A percentile compares a stretch with the other conserved stretches of the same genome.
Conservation (phyloP, 129 eudicot species). For the Flaveria bidentis region DNA sequence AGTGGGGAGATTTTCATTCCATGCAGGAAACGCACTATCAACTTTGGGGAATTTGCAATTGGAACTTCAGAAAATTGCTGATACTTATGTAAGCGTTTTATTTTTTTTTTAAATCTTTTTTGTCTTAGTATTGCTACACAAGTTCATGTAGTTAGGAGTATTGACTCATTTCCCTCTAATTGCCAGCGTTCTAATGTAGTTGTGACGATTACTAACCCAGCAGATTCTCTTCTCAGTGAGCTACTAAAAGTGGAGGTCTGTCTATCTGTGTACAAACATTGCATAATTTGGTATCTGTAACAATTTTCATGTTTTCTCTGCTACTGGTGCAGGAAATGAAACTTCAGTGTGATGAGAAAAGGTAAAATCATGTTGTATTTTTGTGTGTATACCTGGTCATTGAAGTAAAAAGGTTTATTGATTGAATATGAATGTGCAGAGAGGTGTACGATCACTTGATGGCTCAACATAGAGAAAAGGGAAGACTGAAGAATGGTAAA, state of each 20-base stretch:
- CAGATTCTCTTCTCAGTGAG: constrained; percentile 91
- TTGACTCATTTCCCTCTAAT: constrained; percentile 27
- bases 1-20: constrained; percentile 19
- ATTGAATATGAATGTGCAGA: constrained; percentile 47
- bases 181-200: constrained; percentile 79
- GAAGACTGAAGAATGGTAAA: constrained; percentile 68
- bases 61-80: constrained; percentile 89
- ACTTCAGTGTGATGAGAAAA: constrained; percentile 87
- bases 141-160: constrained; percentile 5
- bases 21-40: constrained; percentile 68
- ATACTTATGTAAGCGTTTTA: constrained; percentile 65
- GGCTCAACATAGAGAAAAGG: constrained; percentile 69
- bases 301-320: constrained; percentile 28
- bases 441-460: constrained; percentile 79
- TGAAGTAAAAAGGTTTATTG: constrained; percentile 24
- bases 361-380: constrained; percentile 42
- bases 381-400: constrained; percentile 7
- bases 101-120: not conserved
- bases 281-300: not conserved
- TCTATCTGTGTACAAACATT: constrained; percentile 10
- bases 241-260: constrained; percentile 94
- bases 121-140: constrained; percentile 13
- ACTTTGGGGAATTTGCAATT: constrained; percentile 75
- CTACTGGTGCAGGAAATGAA: constrained; percentile 84
- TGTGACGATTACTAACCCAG: constrained; percentile 85